Conservation (phyloP, 495 filamentous ascomycete species). For the Durotheca rogersii region DNA sequence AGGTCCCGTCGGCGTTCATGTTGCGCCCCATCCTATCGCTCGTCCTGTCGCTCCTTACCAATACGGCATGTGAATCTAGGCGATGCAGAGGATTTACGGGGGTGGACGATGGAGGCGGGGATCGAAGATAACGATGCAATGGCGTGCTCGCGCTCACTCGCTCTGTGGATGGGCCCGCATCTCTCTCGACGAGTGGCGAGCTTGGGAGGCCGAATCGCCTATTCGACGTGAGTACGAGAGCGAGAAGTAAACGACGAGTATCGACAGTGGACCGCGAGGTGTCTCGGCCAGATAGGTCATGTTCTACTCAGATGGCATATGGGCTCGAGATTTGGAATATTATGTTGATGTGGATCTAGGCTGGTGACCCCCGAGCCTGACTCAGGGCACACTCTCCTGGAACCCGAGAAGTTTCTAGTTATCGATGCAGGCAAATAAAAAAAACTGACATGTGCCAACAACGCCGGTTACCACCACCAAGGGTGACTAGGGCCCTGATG, state of each 20-base stretch:
- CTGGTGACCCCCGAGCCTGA: neutral
- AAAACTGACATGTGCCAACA: conserved; percentile 9
- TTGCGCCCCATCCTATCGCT: conserved; percentile 5
- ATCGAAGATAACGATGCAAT: too few species aligned
- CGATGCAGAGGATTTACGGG: neutral
- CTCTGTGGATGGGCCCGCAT: neutral
- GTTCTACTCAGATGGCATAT: too few species aligned
- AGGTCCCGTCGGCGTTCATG: neutral
- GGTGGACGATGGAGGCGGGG: neutral
- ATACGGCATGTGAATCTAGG: conserved; percentile 8
- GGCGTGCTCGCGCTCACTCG: conserved; percentile 7
- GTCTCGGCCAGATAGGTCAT: too few species aligned
- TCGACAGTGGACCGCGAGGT: too few species aligned
- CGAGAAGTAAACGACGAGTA: too few species aligned
- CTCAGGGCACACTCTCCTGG: too few species aligned
- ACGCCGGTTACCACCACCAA: conserved; percentile 19
- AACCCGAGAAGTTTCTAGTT: conserved; percentile 1
- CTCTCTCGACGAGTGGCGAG: too few species aligned
- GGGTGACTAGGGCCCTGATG: too few species aligned
- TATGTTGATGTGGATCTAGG: neutral
- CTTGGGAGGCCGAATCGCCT: too few species aligned
- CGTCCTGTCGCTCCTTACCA: neutral
- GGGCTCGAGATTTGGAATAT: neutral
- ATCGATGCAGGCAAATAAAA: too few species aligned
- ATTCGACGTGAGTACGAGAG: too few species aligned